Evolutionary conservation across 148 eudicot genomes (phyloP), one percentile per base, ranked within the genome.

Genomic region (Rhododendron simsii): DNA sequence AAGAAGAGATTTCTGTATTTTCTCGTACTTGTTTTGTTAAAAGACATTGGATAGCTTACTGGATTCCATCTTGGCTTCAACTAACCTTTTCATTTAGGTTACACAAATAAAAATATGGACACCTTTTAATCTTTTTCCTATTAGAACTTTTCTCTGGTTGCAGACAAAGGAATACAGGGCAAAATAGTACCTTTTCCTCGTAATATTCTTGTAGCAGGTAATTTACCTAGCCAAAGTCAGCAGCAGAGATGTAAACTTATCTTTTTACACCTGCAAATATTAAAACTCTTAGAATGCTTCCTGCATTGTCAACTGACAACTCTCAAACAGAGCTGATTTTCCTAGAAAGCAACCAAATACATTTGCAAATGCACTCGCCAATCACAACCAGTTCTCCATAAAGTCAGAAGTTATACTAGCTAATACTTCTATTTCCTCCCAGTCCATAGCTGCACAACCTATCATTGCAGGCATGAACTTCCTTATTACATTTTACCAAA

Each of bases 181-280:
- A 51, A 78, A 41, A 59, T 37, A 84, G 47, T 92, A 93, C 95
- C 95, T 93, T 93, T 48, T 93, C 95, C 81, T 93, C 92, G 26
- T 92, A 93, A 87, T 93, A 93, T 47, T 94, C 95, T 92, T 87
- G 92, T 41, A 93, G 90, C 67, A 92, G 57, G 61, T 92, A 93
- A 87, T 89, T 93, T 23, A 87, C 90, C 82, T 90, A 78, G 20
- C 95, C 94, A 88, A 92, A 91, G 87, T 91, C 95, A 87, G 95
- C 95, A 89, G 95, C 95, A 67, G 95, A 93, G 57, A 93, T 85
- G 78, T 93, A 93, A 61, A 92, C 92, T 87, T 90, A 93, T 87
- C 94, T 88, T 88, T 93, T 93, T 14, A 91, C 91, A 75, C 93
- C 95, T 93, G 91, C 84, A 87, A 8, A 63, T 2, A 30, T 44